These are phyloP conservation scores for Phytophthora pistaciae DNA, from an alignment of 352 stramenopile genomes.

Conservation along the genomic window DNA sequence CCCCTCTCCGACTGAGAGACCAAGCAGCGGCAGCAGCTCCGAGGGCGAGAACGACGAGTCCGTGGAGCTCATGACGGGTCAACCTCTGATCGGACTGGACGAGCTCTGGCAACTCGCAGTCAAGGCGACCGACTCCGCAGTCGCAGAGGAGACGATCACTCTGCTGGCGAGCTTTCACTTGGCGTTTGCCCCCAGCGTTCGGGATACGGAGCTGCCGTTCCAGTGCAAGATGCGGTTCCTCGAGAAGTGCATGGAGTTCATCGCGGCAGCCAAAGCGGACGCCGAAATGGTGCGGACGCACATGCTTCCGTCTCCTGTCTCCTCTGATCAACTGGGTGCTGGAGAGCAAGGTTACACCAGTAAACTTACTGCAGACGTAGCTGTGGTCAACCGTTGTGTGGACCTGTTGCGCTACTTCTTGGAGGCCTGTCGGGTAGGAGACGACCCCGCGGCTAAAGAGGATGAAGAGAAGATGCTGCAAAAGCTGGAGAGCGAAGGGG, in stretches of 20 bases:
- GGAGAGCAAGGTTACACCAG: neutral
- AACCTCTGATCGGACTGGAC: slow-evolving; percentile 53
- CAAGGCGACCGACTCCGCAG: slow-evolving; percentile 39
- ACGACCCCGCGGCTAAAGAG: slow-evolving; percentile 16
- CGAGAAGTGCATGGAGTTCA: slow-evolving; percentile 65
- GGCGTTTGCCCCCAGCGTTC: slow-evolving; percentile 52
- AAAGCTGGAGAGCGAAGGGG: slow-evolving; percentile 13
- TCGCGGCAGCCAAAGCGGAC: slow-evolving; percentile 41
- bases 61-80: slow-evolving; percentile 50
- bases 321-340: neutral
- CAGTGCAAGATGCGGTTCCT: slow-evolving; percentile 58
- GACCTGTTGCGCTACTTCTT: slow-evolving; percentile 81
- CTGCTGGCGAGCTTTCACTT: slow-evolving; percentile 67
- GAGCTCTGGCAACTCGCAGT: slow-evolving; percentile 75
- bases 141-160: slow-evolving; percentile 74
- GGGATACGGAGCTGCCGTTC: slow-evolving; percentile 33
- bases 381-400: slow-evolving; percentile 64
- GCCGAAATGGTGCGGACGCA: slow-evolving; percentile 10
- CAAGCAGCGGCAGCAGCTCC: slow-evolving; percentile 13
- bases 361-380: slow-evolving; percentile 13
- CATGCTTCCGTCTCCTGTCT: neutral
- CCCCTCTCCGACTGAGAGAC: slow-evolving; percentile 17
- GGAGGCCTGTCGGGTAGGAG: slow-evolving; percentile 46
- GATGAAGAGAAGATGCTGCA: slow-evolving; percentile 7
- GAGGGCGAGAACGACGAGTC: slow-evolving; percentile 26